A percentile compares a stretch with the other conserved stretches of the same genome.
These are phyloP conservation scores for Candida namnaoensis DNA, from an alignment of 805 yeast species.

Conservation along the genomic window DNA sequence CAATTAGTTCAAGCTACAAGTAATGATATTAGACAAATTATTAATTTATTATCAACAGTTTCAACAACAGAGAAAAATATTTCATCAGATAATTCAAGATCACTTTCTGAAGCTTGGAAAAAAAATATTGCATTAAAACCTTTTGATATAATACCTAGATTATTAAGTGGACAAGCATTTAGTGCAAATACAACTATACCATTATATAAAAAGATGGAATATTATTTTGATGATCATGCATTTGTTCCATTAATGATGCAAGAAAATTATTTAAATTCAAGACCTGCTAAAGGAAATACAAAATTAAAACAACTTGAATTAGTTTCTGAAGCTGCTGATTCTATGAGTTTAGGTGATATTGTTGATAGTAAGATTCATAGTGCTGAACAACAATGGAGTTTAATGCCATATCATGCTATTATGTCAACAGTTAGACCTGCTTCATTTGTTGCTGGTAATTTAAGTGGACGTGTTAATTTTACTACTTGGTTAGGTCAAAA, in stretches of 20 bases:
- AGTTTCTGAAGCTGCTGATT: conserved; percentile 75
- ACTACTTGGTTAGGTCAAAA: conserved; percentile 87
- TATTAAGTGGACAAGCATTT: conserved; percentile 55
- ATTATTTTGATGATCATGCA: conserved; percentile 91
- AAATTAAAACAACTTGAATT: conserved; percentile 48
- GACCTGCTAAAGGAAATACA: conserved; percentile 38
- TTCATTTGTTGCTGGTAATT: conserved; percentile 61
- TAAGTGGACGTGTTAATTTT: conserved; percentile 65
- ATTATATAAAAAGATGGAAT: conserved; percentile 74
- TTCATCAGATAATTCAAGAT: conserved; percentile 52
- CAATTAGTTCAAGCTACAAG: conserved; percentile 78
- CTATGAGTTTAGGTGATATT: conserved; percentile 77
- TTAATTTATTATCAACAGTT: conserved; percentile 80
- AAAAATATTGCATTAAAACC: conserved; percentile 89
- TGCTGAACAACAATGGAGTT: conserved; percentile 89
- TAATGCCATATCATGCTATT: conserved; percentile 85
- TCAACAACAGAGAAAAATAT: conserved; percentile 63
- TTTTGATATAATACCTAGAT: conserved; percentile 73
- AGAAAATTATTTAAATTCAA: conserved; percentile 75
- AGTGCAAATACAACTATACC: conserved; percentile 42
- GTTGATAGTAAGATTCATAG: conserved; percentile 80
- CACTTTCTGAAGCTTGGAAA: conserved; percentile 67
- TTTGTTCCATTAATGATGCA: conserved; percentile 94
- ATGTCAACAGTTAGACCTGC: conserved; percentile 81
- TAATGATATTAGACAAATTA: conserved; percentile 91